Percentiles rank a stretch among this genome's conserved stretches.
phyloP scores from a whole-genome alignment of 768 basidiomycete species.

The Solioccasus polychromus region DNA sequence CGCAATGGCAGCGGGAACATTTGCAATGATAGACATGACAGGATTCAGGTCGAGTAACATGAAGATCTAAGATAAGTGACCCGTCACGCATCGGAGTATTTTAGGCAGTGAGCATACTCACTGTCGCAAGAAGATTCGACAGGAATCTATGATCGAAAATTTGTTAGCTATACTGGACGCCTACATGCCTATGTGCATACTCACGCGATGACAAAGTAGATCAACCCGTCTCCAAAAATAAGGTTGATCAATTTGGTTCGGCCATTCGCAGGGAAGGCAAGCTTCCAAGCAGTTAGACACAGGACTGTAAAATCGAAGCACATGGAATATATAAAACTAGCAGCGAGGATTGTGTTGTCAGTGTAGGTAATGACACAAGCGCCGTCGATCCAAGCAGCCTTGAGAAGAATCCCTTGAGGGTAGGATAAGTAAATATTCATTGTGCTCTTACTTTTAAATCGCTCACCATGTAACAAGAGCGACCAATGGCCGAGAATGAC shows the following conservation, averaged over 20 bases:
- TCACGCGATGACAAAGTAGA: conserved; percentile 71
- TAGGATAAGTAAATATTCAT: not conserved
- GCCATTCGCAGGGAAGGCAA: conserved; percentile 44
- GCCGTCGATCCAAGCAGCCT: conserved; percentile 50
- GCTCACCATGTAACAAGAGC: conserved; percentile 59
- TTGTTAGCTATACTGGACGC: conserved; percentile 1
- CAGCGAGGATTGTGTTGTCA: conserved; percentile 56
- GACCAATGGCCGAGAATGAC: conserved; percentile 73
- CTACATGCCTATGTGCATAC: conserved; percentile 23
- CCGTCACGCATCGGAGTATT: too few species aligned
- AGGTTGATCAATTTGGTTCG: conserved; percentile 58
- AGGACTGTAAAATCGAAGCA: conserved; percentile 65
- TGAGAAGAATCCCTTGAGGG: conserved; percentile 51
- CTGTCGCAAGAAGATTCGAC: conserved; percentile 59
- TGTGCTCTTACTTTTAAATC: not conserved
- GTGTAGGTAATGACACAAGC: conserved; percentile 61
- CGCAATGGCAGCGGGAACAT: conserved; percentile 68
- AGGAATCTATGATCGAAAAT: conserved; percentile 48
- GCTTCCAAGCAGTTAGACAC: conserved; percentile 58
- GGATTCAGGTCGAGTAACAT: conserved; percentile 68
- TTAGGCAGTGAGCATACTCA: conserved; percentile 21
- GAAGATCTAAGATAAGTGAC: conserved; percentile 37
- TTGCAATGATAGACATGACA: conserved; percentile 73
- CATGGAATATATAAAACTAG: conserved; percentile 75
- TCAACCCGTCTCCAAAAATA: conserved; percentile 69